Evolutionary conservation across 306 rosid genomes (phyloP), one percentile per base, ranked within the genome.

Genomic region (Mimosa bimucronata): DNA sequence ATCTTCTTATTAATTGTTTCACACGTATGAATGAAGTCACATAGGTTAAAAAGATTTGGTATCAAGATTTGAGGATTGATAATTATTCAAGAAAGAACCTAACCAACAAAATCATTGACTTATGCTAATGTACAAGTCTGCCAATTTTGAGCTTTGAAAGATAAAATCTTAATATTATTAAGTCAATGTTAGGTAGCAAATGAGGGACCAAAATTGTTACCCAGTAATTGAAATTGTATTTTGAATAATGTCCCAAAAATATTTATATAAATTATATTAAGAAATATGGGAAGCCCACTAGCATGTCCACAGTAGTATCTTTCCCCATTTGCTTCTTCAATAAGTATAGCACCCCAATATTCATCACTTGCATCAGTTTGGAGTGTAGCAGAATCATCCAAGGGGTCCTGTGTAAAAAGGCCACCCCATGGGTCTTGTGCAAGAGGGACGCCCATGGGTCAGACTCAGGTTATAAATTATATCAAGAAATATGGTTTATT

Each of bases 121-220:
- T 71, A 40, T 62, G 61, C 8, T 40, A 76, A 57, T 61, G 48
- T 38, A 66, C 61, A 73, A 3, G 73, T 73, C 67, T 8, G 57
- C 79, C 75, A 73, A 38, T 61, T 46, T 73, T 66, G 79, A 77
- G 61, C 21, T n/a, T 60, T 58, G 34, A 60, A 69, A 61, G 26
- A 14, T n/a, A 69, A 62, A 26, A 73, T 58, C 34, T 13, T 42
- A 12, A 68, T 74, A 21, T 21, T 45, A 3, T 1, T 1, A 77
- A 86, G 89, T 86, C 89, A 86, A 78, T 40, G 78, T 75, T 87
- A 81, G 89, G 87, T 86, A 75, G 52, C 77, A 81, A 71, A 75
- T 77, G 73, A 60, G 28, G 82, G 44, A 62, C 61, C 53, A 38
- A 19, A 57, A 66, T 78, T 37, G 31, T 38, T 61, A 71, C 74